A percentile compares a stretch with the other conserved stretches of the same genome.
phyloP scores from a whole-genome alignment of 257 asterid species.

The Solanum raphanifolium region DNA sequence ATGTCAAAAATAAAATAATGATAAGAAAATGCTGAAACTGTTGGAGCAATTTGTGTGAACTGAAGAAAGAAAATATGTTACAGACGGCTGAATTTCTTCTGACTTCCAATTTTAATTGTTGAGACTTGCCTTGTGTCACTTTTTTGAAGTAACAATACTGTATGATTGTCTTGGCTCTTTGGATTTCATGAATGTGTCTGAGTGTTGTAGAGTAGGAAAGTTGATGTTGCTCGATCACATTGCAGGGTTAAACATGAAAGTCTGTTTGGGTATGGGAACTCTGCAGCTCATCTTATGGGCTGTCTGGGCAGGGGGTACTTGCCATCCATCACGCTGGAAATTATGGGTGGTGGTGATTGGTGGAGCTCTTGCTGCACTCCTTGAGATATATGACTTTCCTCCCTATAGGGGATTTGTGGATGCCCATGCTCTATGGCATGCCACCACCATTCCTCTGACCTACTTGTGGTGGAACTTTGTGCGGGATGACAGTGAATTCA shows the following conservation, averaged over 20 bases:
- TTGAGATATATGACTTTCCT: conserved; percentile 76
- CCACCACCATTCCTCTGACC: conserved; percentile 63
- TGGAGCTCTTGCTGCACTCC: conserved; percentile 49
- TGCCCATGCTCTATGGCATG: conserved; percentile 83
- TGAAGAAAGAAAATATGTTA: background rate
- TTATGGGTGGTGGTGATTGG: conserved; percentile 64
- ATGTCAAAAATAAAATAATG: background rate
- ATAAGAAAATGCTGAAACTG: background rate
- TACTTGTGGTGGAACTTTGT: conserved; percentile 79
- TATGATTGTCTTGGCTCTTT: background rate
- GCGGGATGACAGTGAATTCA: conserved; percentile 60
- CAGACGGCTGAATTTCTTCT: background rate
- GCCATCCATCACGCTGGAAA: conserved; percentile 68
- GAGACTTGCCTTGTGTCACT: background rate
- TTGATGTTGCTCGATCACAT: background rate
- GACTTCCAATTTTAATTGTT: background rate
- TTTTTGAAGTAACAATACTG: background rate
- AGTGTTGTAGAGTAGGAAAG: background rate
- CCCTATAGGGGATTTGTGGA: conserved; percentile 61
- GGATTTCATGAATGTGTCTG: background rate
- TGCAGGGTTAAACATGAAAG: conserved; percentile 73
- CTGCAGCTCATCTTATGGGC: conserved; percentile 54
- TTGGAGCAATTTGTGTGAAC: background rate
- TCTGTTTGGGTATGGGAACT: conserved; percentile 46
- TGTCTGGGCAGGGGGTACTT: conserved; percentile 55